Conservation (phyloP, 768 basidiomycete genomes). For the Collybiopsis luxurians region DNA sequence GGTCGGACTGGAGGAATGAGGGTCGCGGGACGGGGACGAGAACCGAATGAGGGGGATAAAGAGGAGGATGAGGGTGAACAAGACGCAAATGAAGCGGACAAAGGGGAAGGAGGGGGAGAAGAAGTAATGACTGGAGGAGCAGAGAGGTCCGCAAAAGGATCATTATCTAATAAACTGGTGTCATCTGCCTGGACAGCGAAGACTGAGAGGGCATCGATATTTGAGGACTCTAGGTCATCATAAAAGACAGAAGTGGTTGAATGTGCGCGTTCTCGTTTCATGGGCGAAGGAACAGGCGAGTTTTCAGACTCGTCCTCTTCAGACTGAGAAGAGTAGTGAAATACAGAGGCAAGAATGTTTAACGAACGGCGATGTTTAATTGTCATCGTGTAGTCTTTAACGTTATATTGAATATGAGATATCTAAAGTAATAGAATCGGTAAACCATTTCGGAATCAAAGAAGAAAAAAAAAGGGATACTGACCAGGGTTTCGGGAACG, state of each 20-base stretch:
- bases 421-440: neutral
- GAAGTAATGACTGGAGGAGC: conserved; percentile 16
- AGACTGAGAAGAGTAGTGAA: neutral
- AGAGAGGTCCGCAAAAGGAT: conserved; percentile 69
- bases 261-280: neutral
- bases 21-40: conserved; percentile 10
- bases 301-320: neutral
- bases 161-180: conserved; percentile 59
- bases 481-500: neutral
- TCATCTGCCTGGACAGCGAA: conserved; percentile 1
- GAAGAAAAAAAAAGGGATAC: neutral
- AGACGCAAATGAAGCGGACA: conserved; percentile 16
- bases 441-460: too few species aligned
- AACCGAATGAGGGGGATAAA: too few species aligned
- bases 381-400: neutral
- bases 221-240: neutral
- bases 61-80: too few species aligned
- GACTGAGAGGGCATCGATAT: neutral
- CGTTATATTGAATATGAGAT: neutral
- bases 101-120: conserved; percentile 13
- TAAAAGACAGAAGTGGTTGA: neutral
- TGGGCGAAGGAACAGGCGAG: neutral
- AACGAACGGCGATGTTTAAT: neutral
- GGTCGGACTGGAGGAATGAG: conserved; percentile 24
- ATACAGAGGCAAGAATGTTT: neutral